Base-by-base conservation (phyloP, 139 green algal species). In the Picochlorum sp. region DNA sequence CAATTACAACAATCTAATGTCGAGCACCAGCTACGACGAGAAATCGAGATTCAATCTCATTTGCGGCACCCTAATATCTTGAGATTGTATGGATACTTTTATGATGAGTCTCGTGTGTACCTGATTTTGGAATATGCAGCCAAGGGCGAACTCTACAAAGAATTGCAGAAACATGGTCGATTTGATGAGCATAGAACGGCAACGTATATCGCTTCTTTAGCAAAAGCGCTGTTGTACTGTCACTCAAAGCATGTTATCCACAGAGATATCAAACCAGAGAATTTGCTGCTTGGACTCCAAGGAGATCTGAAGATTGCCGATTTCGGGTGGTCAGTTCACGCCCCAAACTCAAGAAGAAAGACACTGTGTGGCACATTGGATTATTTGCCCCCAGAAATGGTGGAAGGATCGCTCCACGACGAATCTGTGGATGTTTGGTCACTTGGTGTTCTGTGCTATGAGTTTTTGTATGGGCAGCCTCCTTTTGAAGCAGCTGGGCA, bases 161-260 rank as follows among this genome's bases (percentile, higher is more conserved):
- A 98, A 75, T 79, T 98, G 57, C 84, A 95, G 64, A 65, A 69
- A 25, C 50, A 40, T n/a, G 64, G 74, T 22, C 57, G 62, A 55
- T 98, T 98, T 74, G 68, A 74, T 37, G 92, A 98, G 75, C 36
- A 59, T 54, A 72, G 66, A 1, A 81, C 90, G 12, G 91, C 91
- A 20, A 94, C 74, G 80, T 94, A 96, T 73, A 84, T 96, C 31
- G 74, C 77, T 26, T 79, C 73, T 14, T 74, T 99, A 51, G 77
- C 88, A 8, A 67, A 78, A 26, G 93, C 93, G 3, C 79, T 99
- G 36, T 37, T 72, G 9, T 96, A 99, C 77, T 96, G 89, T 79
- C 92, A 99, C 77, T 79, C 75, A 47, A 97, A 98, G 81, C 87
- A 98, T 63, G 89, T 99, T 20, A 98, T 99, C 58, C 93, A 99